Conservation (phyloP, 805 yeast species). For the Kockiozyma suomiensis region DNA sequence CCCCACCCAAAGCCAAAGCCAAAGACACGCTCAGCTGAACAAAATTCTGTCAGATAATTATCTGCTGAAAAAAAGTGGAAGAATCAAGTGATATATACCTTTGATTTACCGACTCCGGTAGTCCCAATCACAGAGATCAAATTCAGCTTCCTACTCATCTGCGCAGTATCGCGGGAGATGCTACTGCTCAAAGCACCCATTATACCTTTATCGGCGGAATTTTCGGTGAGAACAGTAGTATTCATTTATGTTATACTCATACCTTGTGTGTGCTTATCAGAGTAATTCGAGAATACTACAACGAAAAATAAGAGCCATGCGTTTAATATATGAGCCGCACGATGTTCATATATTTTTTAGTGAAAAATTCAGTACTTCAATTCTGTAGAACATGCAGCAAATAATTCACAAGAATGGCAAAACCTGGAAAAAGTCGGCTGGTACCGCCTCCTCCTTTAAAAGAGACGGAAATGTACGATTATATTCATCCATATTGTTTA, state of each 20-base stretch:
- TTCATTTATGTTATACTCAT: too few relatives aligned
- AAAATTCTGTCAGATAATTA: too few relatives aligned
- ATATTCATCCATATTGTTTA: not conserved
- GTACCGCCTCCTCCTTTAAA: not conserved
- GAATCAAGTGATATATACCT: slow-evolving; percentile 48
- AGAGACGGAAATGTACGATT: not conserved
- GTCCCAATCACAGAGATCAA: slow-evolving; percentile 81
- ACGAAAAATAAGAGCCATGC: too few relatives aligned
- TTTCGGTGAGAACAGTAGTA: too few relatives aligned
- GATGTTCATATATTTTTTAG: too few relatives aligned
- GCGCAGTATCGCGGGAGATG: not conserved
- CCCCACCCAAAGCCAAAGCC: slow-evolving; percentile 78
- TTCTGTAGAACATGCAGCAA: not conserved
- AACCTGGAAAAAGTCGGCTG: not conserved
- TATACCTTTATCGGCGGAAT: not conserved
- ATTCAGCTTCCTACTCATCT: slow-evolving; percentile 34
- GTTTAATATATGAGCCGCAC: slow-evolving; percentile 9
- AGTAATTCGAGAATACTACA: too few relatives aligned
- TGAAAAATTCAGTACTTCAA: not conserved
- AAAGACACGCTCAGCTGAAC: slow-evolving; percentile 67
- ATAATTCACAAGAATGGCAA: not conserved
- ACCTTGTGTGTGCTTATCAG: too few relatives aligned
- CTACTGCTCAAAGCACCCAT: not conserved
- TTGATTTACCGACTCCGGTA: slow-evolving; percentile 96
- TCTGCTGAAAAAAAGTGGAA: not conserved